These are phyloP conservation scores for Solanum lycopersicoides DNA, from an alignment of 257 asterid genomes.

Conservation along the genomic window DNA sequence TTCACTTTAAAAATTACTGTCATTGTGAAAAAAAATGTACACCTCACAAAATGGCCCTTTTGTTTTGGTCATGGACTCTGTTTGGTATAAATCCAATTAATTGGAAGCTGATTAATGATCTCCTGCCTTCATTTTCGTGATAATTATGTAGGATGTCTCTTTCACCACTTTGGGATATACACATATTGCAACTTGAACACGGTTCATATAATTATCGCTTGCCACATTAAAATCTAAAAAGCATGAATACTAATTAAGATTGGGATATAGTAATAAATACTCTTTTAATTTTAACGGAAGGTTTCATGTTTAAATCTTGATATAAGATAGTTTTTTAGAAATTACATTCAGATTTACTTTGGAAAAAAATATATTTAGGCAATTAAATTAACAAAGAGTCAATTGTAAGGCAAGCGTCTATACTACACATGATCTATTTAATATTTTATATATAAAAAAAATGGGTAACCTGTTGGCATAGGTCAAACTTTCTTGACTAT, in stretches of 20 bases:
- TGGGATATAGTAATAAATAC: neutral
- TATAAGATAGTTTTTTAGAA: neutral
- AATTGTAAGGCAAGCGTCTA: neutral
- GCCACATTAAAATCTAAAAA: neutral
- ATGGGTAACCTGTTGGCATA: neutral
- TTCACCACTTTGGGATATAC: neutral
- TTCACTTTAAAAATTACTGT: constrained; percentile 4
- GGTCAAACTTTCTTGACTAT: neutral
- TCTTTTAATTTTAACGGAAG: rapidly evolving
- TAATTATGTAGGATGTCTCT: neutral
- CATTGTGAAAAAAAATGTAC: neutral
- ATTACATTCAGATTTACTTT: neutral
- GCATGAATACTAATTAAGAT: neutral
- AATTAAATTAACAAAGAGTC: neutral
- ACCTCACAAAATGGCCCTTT: neutral
- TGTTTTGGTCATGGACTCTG: neutral
- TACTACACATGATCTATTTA: neutral
- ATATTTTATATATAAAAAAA: neutral
- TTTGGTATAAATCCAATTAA: neutral
- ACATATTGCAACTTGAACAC: neutral
- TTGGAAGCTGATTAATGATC: neutral
- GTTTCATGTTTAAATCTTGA: neutral
- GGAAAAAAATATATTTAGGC: neutral
- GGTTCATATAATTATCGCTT: neutral
- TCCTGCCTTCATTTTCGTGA: neutral